Evolutionary conservation across 768 basidiomycete species (phyloP), one percentile per base, ranked within the genome.

Genomic region (Clavulina sp.): DNA sequence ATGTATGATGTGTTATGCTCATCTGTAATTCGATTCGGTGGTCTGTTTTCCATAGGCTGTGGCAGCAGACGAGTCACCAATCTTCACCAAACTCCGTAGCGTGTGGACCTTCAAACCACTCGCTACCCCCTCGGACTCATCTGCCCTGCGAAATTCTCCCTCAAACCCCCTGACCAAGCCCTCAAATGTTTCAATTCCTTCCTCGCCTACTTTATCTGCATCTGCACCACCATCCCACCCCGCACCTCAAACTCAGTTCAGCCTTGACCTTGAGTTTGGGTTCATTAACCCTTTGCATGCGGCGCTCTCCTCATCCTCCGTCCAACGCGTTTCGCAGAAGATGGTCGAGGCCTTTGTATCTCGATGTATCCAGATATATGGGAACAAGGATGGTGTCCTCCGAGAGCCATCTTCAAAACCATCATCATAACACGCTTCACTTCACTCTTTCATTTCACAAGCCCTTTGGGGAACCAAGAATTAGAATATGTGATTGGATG

Each of bases 281-380:
- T 97, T 97, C 62, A 74, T 83, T 43, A 91, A 79, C 60, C 91
- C 89, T 0, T 58, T 92, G 29, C 81, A 96, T 61, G 82, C 86
- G 2, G 73, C 78, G 3, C 72, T 92, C n/a, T 84, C 86, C 3
- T 73, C 80, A 21, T 69, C 78, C 2, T 89, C 96, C 63, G 86
- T 96, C 61, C 83, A 83, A 5, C 78, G 84, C 61, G 80, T 95
- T 3, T 84, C 85, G 2, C 76, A 76, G 57, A 72, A 81, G 65
- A 96, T 95, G 88, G 80, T 96, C 23, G 69, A 80, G 50, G 91
- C 92, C 1, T 99, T 99, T 59, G 91, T 96, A 66, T 72, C 81
- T 56, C 74, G 91, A 26, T 93, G 88, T 63, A 41, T 70, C 51
- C 68, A 73, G 48, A 69, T 93, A 4, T 91, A 89, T 59, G 83